These are phyloP conservation scores for Penicillium roqueforti DNA, from an alignment of 495 filamentous ascomycete genomes.

Conservation along the genomic window DNA sequence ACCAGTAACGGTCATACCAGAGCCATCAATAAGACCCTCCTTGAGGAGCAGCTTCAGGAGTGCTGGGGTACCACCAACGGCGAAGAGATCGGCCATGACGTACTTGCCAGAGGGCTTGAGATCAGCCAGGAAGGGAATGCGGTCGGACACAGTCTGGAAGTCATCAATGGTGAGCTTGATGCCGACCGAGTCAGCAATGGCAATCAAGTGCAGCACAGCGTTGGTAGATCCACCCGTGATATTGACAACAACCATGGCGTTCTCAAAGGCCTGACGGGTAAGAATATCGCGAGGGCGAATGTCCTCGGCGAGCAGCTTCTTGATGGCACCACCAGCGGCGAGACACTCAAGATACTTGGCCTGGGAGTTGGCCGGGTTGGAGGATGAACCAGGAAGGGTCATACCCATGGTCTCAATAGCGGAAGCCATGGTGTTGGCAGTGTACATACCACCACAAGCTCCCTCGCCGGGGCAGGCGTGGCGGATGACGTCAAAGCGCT, in stretches of 20 bases:
- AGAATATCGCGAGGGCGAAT: conserved; percentile 87
- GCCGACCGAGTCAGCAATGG: conserved; percentile 91
- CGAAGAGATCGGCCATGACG: conserved; percentile 87
- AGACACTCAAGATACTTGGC: conserved; percentile 85
- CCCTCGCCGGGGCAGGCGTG: conserved; percentile 90
- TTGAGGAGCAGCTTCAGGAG: conserved; percentile 88
- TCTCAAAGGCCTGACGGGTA: conserved; percentile 88
- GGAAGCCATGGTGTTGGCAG: conserved; percentile 96
- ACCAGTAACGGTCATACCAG: conserved; percentile 88
- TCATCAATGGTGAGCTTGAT: conserved; percentile 94
- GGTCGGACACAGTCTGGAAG: conserved; percentile 92
- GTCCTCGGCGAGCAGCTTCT: conserved; percentile 78
- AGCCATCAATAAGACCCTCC: conserved; percentile 84
- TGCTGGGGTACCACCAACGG: conserved; percentile 86
- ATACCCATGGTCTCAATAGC: conserved; percentile 97
- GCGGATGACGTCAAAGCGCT: conserved; percentile 90
- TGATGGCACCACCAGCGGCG: conserved; percentile 79
- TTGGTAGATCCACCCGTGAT: conserved; percentile 96
- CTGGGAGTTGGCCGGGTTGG: conserved; percentile 82
- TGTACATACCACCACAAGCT: conserved; percentile 99
- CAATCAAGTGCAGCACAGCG: conserved; percentile 93
- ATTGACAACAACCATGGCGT: conserved; percentile 93
- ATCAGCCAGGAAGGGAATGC: conserved; percentile 89
- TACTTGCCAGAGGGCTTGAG: conserved; percentile 97
- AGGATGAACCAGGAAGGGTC: conserved; percentile 89